Evolutionary conservation across 345 rosid genomes (phyloP).

Genomic region (Eucalyptus erythrocorys): DNA sequence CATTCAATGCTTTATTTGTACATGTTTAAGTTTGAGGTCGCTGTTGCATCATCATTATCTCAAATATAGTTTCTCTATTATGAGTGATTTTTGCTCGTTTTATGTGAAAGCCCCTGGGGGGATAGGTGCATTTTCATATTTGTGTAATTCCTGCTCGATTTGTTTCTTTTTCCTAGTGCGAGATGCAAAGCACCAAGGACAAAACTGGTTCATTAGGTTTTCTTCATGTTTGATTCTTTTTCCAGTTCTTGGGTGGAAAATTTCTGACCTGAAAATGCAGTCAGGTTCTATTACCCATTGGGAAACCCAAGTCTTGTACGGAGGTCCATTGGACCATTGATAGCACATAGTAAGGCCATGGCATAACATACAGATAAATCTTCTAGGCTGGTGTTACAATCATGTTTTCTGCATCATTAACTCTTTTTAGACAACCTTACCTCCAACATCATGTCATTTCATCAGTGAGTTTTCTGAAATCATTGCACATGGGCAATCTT

Average conservation of each 20-base stretch:
- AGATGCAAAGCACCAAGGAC: background rate
- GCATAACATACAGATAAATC: background rate
- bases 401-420: background rate
- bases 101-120: background rate
- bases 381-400: background rate
- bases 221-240: background rate
- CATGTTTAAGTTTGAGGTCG: background rate
- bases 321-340: background rate
- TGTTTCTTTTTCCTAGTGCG: background rate
- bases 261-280: background rate
- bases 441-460: background rate
- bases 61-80: background rate
- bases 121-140: background rate
- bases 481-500: too few species aligned
- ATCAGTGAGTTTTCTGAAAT: too few species aligned
- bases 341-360: background rate
- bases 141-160: background rate
- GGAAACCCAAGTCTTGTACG: background rate
- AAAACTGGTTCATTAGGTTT: background rate
- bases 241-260: background rate
- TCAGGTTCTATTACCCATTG: background rate
- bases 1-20: background rate
- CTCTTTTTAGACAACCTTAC: background rate
- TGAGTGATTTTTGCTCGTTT: background rate
- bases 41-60: background rate